These are phyloP conservation scores for Cladosporium phlei DNA, from an alignment of 2,329 filamentous ascomycete genomes.

Conservation along the genomic window DNA sequence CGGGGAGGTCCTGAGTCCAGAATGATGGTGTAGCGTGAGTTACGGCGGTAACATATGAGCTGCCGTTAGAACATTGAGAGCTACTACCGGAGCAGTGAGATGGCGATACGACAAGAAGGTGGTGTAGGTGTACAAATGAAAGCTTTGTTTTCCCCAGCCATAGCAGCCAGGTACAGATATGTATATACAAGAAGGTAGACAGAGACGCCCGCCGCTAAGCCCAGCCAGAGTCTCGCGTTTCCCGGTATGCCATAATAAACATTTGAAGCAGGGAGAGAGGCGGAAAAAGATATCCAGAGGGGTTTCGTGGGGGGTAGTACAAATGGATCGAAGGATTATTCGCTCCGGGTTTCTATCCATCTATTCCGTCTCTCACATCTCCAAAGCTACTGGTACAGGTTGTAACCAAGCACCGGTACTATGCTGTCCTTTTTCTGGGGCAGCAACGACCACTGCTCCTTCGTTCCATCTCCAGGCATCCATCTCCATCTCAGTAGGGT, in stretches of 20 bases:
- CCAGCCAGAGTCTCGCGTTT: background rate
- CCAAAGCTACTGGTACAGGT: slow-evolving; percentile 14
- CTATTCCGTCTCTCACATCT: slow-evolving; percentile 13
- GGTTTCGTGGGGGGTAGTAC: slow-evolving; percentile 7
- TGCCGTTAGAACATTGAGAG: too few relatives aligned
- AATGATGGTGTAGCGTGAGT: too few relatives aligned
- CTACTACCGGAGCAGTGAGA: too few relatives aligned
- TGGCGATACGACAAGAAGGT: too few relatives aligned
- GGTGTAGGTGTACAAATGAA: slow-evolving; percentile 10
- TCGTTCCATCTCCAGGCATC: slow-evolving; percentile 6
- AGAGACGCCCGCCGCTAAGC: background rate
- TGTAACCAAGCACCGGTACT: slow-evolving; percentile 13
- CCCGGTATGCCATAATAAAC: too few relatives aligned
- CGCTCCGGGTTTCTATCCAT: slow-evolving; percentile 9
- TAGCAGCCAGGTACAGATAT: slow-evolving; percentile 6
- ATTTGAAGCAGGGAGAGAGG: too few relatives aligned
- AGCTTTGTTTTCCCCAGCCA: slow-evolving; percentile 1
- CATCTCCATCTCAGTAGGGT: slow-evolving; percentile 15
- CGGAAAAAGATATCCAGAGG: too few relatives aligned
- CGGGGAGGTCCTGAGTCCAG: too few relatives aligned
- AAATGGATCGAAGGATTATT: slow-evolving; percentile 4
- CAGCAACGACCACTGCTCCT: slow-evolving; percentile 7
- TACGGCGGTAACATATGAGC: too few relatives aligned
- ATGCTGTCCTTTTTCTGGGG: slow-evolving; percentile 6
- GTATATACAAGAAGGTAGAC: slow-evolving; percentile 9